These are phyloP conservation scores for Podospora conica DNA, from an alignment of 495 filamentous ascomycete genomes.

Conservation along the genomic window DNA sequence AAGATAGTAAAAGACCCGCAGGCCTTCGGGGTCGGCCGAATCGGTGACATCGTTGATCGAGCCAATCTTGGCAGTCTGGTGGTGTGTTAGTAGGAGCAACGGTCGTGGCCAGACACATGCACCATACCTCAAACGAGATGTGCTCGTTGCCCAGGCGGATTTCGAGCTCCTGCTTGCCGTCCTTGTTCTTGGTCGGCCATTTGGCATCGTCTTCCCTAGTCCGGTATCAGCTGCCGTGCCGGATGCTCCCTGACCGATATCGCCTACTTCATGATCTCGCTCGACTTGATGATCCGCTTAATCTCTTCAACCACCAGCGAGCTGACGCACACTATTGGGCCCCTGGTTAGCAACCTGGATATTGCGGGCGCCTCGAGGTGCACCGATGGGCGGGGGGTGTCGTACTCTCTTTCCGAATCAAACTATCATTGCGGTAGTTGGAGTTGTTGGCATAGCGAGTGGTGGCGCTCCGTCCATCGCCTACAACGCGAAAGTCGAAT, in stretches of 20 bases:
- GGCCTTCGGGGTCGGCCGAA: constrained; percentile 89
- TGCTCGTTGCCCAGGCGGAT: constrained; percentile 93
- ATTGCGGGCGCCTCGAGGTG: background rate
- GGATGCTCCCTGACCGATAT: background rate
- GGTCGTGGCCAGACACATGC: background rate
- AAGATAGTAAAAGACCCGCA: constrained; percentile 99
- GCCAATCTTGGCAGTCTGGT: constrained; percentile 94
- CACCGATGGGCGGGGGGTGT: constrained; percentile 6
- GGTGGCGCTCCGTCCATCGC: constrained; percentile 90
- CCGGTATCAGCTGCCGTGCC: constrained; percentile 21
- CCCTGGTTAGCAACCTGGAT: background rate
- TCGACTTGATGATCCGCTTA: constrained; percentile 93
- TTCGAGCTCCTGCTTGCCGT: constrained; percentile 94
- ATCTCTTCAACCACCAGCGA: constrained; percentile 88
- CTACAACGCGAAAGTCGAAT: constrained; percentile 91
- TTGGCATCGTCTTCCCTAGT: constrained; percentile 94
- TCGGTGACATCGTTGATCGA: constrained; percentile 95
- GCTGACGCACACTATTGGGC: constrained; percentile 85
- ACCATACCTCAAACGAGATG: constrained; percentile 86
- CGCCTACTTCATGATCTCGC: constrained; percentile 92
- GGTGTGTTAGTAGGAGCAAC: constrained; percentile 20
- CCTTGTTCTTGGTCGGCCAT: constrained; percentile 99
- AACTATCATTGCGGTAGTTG: constrained; percentile 96
- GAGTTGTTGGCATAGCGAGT: constrained; percentile 99
- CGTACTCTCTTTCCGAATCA: constrained; percentile 99